These are phyloP conservation scores for Suillus plorans DNA, from an alignment of 768 basidiomycete genomes.

Conservation along the genomic window DNA sequence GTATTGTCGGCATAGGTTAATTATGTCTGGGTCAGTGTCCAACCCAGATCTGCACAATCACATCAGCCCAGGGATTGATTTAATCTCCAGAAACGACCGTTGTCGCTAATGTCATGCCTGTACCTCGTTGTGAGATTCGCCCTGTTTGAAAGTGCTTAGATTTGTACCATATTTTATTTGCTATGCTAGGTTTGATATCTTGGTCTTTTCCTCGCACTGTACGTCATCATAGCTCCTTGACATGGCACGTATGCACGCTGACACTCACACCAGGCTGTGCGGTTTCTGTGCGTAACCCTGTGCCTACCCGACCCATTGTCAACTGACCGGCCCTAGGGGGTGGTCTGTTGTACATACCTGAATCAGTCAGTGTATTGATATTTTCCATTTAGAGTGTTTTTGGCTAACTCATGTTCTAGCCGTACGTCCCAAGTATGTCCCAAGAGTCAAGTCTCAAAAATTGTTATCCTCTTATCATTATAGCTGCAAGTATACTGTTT, in stretches of 20 bases:
- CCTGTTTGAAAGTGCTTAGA: not conserved
- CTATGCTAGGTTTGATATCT: not conserved
- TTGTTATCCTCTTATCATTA: not conserved
- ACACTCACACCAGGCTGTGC: not conserved
- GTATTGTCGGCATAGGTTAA: not conserved
- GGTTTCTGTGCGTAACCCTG: not conserved
- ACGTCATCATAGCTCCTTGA: not conserved
- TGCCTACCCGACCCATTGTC: not conserved
- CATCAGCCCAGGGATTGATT: not conserved
- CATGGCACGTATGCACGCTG: not conserved
- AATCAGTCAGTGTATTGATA: not conserved
- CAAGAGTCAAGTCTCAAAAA: too few relatives aligned
- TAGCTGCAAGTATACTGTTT: not conserved
- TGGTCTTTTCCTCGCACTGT: not conserved
- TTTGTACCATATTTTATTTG: not conserved
- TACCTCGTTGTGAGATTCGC: not conserved
- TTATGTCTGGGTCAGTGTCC: not conserved
- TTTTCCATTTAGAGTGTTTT: not conserved
- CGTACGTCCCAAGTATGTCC: not conserved
- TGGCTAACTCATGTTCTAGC: not conserved
- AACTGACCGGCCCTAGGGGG: not conserved
- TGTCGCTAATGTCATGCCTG: conserved; percentile 1
- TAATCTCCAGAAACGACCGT: not conserved
- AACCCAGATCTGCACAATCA: not conserved
- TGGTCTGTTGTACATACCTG: not conserved